These are phyloP conservation scores for Trichoderma sp. DNA, from an alignment of 2,329 filamentous ascomycete species.

Conservation along the genomic window DNA sequence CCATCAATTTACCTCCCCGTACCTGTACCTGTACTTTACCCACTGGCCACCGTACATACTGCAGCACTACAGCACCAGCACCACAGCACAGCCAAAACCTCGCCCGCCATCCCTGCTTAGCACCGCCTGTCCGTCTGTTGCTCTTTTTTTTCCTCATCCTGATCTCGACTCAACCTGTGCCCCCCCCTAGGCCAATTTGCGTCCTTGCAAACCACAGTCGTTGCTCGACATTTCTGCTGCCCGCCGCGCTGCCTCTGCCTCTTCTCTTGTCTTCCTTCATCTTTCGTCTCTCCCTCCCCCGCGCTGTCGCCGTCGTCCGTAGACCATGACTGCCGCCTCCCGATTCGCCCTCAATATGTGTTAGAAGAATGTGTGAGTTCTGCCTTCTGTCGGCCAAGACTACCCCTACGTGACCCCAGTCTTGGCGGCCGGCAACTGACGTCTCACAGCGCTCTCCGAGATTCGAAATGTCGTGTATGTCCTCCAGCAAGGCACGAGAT, in stretches of 20 bases:
- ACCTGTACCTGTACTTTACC: neutral
- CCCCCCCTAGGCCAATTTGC: constrained; percentile 13
- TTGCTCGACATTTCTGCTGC: neutral
- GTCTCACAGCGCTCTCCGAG: constrained; percentile 45
- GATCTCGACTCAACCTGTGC: constrained; percentile 3
- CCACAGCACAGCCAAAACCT: neutral
- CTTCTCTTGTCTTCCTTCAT: neutral
- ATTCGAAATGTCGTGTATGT: constrained; percentile 50
- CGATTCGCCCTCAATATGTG: constrained; percentile 36
- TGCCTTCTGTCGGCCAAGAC: constrained; percentile 18
- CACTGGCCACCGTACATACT: neutral
- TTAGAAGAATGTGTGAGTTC: constrained; percentile 44
- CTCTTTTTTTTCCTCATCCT: constrained; percentile 7
- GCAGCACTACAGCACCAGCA: neutral
- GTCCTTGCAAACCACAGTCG: constrained; percentile 9
- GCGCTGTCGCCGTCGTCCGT: constrained; percentile 30
- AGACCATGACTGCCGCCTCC: constrained; percentile 34
- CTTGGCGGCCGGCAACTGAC: constrained; percentile 33
- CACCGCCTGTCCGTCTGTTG: neutral
- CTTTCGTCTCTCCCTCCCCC: neutral
- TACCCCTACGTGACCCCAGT: constrained; percentile 15
- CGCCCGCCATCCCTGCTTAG: constrained; percentile 8
- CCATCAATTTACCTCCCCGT: neutral
- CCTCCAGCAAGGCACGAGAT: neutral
- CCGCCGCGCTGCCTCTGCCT: neutral